Conservation (phyloP, 257 asterid species). For the Nicotiana obtusifolia region DNA sequence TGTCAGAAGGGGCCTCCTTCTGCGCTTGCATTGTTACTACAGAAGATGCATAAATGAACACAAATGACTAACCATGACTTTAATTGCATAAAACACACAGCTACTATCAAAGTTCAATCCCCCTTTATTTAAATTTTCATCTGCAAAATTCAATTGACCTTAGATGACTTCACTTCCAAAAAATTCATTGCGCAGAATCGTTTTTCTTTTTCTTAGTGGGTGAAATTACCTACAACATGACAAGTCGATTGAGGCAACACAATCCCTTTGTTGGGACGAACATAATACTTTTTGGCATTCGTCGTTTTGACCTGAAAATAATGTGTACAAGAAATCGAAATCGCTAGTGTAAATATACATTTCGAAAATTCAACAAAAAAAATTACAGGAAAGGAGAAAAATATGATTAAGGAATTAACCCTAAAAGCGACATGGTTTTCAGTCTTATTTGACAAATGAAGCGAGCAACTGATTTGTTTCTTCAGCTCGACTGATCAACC, state of each 20-base stretch:
- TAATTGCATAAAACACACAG: too few species aligned
- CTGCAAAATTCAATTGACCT: too few species aligned
- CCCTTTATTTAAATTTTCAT: too few species aligned
- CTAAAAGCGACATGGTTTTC: slow-evolving; percentile 60
- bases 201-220: too few species aligned
- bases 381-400: background rate
- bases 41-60: slow-evolving; percentile 6
- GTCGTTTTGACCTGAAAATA: slow-evolving; percentile 20
- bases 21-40: slow-evolving; percentile 60
- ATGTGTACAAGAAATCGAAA: slow-evolving; percentile 17
- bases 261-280: slow-evolving; percentile 45
- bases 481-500: too few species aligned
- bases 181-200: too few species aligned
- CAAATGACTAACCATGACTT: background rate
- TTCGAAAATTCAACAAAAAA: background rate
- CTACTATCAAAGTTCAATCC: too few species aligned
- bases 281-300: background rate
- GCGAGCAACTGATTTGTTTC: slow-evolving; percentile 20
- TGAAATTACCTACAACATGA: slow-evolving; percentile 31
- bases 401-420: slow-evolving; percentile 22
- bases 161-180: too few species aligned
- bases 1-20: slow-evolving; percentile 64
- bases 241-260: slow-evolving; percentile 63
- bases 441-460: slow-evolving; percentile 56
- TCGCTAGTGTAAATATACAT: background rate